phyloP scores from a whole-genome alignment of 768 basidiomycete genomes.

The Galerina marginata region DNA sequence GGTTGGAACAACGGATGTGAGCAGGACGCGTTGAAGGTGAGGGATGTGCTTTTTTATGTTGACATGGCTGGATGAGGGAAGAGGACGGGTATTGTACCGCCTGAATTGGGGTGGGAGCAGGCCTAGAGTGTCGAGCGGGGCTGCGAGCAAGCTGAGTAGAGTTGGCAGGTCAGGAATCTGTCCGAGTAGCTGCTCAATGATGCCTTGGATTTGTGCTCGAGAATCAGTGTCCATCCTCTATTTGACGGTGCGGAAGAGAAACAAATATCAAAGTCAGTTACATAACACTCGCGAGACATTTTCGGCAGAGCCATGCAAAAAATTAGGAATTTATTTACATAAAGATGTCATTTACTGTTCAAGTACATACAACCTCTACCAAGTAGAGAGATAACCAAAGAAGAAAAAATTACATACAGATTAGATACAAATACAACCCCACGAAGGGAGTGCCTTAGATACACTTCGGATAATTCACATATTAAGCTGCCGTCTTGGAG shows the following conservation, averaged over 20 bases:
- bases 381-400: neutral
- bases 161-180: constrained; percentile 53
- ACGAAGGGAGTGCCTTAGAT: neutral
- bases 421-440: neutral
- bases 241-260: neutral
- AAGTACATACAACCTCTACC: no score
- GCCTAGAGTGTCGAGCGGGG: constrained; percentile 60
- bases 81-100: constrained; percentile 45
- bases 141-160: constrained; percentile 59
- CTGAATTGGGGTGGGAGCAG: constrained; percentile 66
- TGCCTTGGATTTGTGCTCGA: constrained; percentile 37
- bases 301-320: no score
- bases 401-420: constrained; percentile 5
- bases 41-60: constrained; percentile 50
- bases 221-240: constrained; percentile 10
- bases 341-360: neutral
- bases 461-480: no score
- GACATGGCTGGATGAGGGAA: constrained; percentile 31
- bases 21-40: constrained; percentile 64
- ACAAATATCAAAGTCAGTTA: neutral
- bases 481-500: constrained; percentile 21
- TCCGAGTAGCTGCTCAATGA: constrained; percentile 50
- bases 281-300: neutral
- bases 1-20: constrained; percentile 68
- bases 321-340: no score